These are phyloP conservation scores for Golovinomyces cichoracearum DNA, from an alignment of 2,329 filamentous ascomycete species.

Conservation along the genomic window DNA sequence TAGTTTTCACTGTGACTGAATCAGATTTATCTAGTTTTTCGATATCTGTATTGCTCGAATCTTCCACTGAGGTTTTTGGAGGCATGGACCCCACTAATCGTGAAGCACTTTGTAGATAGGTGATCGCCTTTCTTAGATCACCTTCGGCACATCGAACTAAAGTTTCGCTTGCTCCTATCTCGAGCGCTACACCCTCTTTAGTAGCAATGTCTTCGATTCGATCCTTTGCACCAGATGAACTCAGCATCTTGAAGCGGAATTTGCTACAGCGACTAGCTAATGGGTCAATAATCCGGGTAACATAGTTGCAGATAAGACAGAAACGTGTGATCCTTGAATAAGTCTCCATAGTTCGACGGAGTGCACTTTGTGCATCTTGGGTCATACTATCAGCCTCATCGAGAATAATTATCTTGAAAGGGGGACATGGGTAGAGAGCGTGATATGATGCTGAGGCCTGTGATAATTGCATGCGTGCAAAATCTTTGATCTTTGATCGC, in stretches of 20 bases:
- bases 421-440: conserved; percentile 65
- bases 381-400: conserved; percentile 99
- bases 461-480: conserved; percentile 80
- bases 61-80: conserved; percentile 11
- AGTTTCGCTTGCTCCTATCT: conserved; percentile 55
- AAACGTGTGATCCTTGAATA: conserved; percentile 93
- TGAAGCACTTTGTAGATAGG: conserved; percentile 84
- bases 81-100: conserved; percentile 51
- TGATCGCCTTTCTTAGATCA: conserved; percentile 87
- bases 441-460: conserved; percentile 43
- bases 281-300: conserved; percentile 92
- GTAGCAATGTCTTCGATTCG: conserved; percentile 61
- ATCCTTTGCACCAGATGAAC: conserved; percentile 57
- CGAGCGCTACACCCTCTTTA: conserved; percentile 49
- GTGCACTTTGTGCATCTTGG: conserved; percentile 80
- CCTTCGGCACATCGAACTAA: conserved; percentile 75
- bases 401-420: conserved; percentile 96
- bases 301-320: conserved; percentile 95
- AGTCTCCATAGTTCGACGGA: conserved; percentile 92
- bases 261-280: conserved; percentile 83
- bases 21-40: conserved; percentile 33
- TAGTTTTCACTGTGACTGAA: conserved; percentile 46
- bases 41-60: conserved; percentile 20
- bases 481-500: conserved; percentile 93
- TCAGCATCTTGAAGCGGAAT: conserved; percentile 90